Evolutionary conservation across 495 filamentous ascomycete genomes (phyloP), one percentile per base, ranked within the genome.

Genomic region (Echria macrotheca): DNA sequence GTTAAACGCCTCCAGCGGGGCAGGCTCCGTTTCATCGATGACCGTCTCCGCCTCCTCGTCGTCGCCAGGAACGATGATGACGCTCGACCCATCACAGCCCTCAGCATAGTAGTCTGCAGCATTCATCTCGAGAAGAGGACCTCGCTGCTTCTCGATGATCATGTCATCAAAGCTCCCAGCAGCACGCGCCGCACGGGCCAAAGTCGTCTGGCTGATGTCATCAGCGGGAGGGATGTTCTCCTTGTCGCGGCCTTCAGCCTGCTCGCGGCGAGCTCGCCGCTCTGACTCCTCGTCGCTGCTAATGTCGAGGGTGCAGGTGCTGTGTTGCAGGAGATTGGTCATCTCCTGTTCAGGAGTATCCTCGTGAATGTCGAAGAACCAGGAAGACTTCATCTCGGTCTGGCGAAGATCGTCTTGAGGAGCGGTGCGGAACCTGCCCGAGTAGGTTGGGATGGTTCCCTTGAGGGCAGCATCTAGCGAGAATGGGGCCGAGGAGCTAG

Each of bases 351-450:
- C 86, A 24, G 80, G 78, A 0, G 87, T 87, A 66, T 98, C 93
- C 61, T 96, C 91, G 59, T 98, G 83, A 65, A 98, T 97, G 33
- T 89, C 83, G 64, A 97, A 97, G 70, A 84, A 84, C 91, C 91
- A 96, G 12, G 78, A 77, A 18, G 80, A 79, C 19, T 77, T 80
- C 36, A 70, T 63, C 42, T 76, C 74, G 10, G 76, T 22, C 23
- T 35, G 25, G 51, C 58, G 24, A 49, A 60, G 25, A 42, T 49
- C 25, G 47, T 51, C 11, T 46, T 50, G n/a, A 3, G 44, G 14
- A 37, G 50, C 49, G 46, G 1, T 59, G 45, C 65, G 69, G 18
- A 51, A 22, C 32, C 47, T 45, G 26, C 68, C 62, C 2, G 66
- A 63, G 58, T 82, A 82, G 52, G 62, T 69, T 3, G 82, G 68